Evolutionary conservation across 2,329 filamentous ascomycete genomes (phyloP).

Genomic region (Annulohypoxylon truncatum): DNA sequence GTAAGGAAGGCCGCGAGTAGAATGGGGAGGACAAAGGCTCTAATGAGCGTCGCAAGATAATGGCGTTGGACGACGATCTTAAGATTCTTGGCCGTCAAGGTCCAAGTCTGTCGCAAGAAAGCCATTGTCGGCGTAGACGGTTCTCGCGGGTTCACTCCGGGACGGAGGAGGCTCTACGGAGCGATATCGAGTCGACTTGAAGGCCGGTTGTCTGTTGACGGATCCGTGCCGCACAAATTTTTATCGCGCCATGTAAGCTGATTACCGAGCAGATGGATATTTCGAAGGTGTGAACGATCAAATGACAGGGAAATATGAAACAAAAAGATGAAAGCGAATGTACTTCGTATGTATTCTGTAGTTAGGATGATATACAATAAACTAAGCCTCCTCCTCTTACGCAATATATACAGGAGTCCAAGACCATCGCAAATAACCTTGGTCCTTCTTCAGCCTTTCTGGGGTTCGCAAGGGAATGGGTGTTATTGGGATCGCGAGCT

Average conservation of each 20-base stretch:
- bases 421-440: constrained; percentile 10
- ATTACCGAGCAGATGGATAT: not conserved
- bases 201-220: constrained; percentile 25
- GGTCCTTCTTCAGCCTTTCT: not conserved
- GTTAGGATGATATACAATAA: constrained; percentile 10
- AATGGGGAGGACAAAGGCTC: constrained; percentile 70
- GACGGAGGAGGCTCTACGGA: constrained; percentile 10
- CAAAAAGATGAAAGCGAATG: constrained; percentile 13
- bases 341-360: constrained; percentile 12
- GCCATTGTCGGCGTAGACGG: constrained; percentile 55
- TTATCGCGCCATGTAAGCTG: constrained; percentile 33
- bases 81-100: constrained; percentile 71
- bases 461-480: not conserved
- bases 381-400: constrained; percentile 21
- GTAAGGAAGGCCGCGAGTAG: constrained; percentile 69
- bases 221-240: constrained; percentile 23
- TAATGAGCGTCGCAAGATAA: constrained; percentile 61
- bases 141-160: constrained; percentile 11
- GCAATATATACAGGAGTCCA: constrained; percentile 5
- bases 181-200: constrained; percentile 12
- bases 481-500: constrained; percentile 4
- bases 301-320: not conserved
- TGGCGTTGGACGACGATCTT: constrained; percentile 69
- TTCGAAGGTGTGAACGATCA: not conserved
- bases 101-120: constrained; percentile 68